Conservation (phyloP, 768 basidiomycete genomes). For the Phlegmacium glaucopus region DNA sequence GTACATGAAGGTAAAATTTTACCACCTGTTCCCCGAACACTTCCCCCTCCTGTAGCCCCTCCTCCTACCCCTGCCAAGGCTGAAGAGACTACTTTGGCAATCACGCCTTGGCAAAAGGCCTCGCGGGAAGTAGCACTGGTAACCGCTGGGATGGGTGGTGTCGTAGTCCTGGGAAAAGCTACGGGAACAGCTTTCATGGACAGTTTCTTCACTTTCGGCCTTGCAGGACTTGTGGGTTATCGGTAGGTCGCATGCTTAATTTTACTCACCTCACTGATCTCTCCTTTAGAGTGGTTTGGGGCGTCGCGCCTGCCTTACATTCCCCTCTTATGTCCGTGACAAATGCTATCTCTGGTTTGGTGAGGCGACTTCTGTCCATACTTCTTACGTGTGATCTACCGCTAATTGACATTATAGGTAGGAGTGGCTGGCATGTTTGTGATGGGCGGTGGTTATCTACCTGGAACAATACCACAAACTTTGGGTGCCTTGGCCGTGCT, state of each 20-base stretch:
- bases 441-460: constrained; percentile 86
- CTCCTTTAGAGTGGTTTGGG: constrained; percentile 72
- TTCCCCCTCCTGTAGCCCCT: constrained; percentile 56
- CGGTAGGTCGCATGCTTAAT: constrained; percentile 20
- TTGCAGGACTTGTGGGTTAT: constrained; percentile 84
- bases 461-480: constrained; percentile 75
- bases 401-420: constrained; percentile 36
- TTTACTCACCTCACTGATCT: neutral
- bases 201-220: constrained; percentile 85
- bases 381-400: neutral
- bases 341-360: constrained; percentile 79
- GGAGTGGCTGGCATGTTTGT: constrained; percentile 85
- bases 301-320: constrained; percentile 83
- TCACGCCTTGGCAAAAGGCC: constrained; percentile 86
- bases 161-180: constrained; percentile 70
- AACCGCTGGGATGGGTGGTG: constrained; percentile 73
- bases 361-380: constrained; percentile 12
- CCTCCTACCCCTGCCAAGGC: constrained; percentile 46
- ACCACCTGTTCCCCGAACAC: constrained; percentile 63
- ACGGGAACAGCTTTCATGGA: constrained; percentile 85
- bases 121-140: constrained; percentile 70
- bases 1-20: constrained; percentile 64
- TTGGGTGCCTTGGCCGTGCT: constrained; percentile 84
- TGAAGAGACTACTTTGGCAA: constrained; percentile 48
- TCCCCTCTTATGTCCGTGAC: constrained; percentile 91